Percentiles rank a stretch among this genome's conserved stretches.
Evolutionary conservation across 805 yeast species (phyloP).

Genomic region (Kodamaea fukazawae): DNA sequence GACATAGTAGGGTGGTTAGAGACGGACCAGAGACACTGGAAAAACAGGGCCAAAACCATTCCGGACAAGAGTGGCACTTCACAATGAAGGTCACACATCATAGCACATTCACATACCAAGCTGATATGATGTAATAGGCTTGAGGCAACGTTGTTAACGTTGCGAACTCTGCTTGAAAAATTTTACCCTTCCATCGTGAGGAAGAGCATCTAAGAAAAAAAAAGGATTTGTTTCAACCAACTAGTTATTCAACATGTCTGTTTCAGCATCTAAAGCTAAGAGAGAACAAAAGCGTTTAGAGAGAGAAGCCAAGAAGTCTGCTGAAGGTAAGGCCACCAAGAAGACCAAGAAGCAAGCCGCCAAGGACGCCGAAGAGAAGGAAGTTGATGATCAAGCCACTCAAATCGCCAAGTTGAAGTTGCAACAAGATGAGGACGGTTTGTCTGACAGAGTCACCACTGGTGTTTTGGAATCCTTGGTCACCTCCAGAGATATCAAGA

Average conservation of each 20-base stretch:
- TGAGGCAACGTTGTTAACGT: too few relatives aligned
- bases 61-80: too few relatives aligned
- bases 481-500: slow-evolving; percentile 91
- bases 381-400: slow-evolving; percentile 61
- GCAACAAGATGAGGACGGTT: slow-evolving; percentile 90
- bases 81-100: too few relatives aligned
- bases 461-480: slow-evolving; percentile 89
- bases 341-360: slow-evolving; percentile 57
- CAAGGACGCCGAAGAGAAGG: slow-evolving; percentile 50
- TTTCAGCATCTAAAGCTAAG: slow-evolving; percentile 94
- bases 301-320: slow-evolving; percentile 44
- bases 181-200: too few relatives aligned
- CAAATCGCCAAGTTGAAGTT: slow-evolving; percentile 83
- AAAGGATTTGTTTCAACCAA: neutral
- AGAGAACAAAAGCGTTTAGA: slow-evolving; percentile 93
- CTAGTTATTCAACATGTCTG: slow-evolving; percentile 32
- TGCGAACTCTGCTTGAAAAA: too few relatives aligned
- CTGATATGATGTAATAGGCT: too few relatives aligned
- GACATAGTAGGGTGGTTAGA: too few relatives aligned
- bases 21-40: too few relatives aligned
- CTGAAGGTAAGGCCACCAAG: slow-evolving; percentile 73
- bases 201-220: too few relatives aligned
- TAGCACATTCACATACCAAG: too few relatives aligned
- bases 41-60: too few relatives aligned
- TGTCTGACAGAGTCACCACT: slow-evolving; percentile 95